Evolutionary conservation across 83 land plant species (phyloP).

Genomic region (Picea abies): DNA sequence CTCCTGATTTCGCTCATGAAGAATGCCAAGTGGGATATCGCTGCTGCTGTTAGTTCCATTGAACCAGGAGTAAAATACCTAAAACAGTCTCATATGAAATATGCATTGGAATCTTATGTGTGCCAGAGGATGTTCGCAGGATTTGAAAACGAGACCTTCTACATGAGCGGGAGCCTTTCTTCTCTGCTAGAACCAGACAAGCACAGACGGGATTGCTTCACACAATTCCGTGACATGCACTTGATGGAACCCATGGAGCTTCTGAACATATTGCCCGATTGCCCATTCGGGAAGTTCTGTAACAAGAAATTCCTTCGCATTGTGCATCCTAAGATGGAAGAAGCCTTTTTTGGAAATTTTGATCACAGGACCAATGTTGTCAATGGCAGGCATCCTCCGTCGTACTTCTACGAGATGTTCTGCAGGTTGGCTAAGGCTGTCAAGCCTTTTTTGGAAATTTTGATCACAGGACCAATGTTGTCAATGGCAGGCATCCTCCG

Average conservation of each 20-base stretch:
- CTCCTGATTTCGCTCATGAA: conserved; percentile 63
- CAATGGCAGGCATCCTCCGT: conserved; percentile 58
- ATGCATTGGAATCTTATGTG: conserved; percentile 64
- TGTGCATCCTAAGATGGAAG: conserved; percentile 76
- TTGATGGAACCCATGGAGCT: conserved; percentile 76
- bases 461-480: conserved; percentile 51
- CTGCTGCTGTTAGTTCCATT: conserved; percentile 60
- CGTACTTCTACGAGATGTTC: conserved; percentile 59
- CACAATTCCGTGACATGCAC: conserved; percentile 67
- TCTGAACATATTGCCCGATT: conserved; percentile 61
- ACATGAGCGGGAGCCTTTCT: conserved; percentile 69
- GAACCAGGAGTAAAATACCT: conserved; percentile 16
- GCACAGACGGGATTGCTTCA: conserved; percentile 57
- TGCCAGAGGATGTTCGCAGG: conserved; percentile 54
- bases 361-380: conserved; percentile 54
- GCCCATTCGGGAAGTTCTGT: conserved; percentile 66
- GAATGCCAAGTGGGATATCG: conserved; percentile 60
- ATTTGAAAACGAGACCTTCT: conserved; percentile 78
- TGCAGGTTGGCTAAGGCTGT: conserved; percentile 70
- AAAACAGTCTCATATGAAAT: conserved; percentile 30
- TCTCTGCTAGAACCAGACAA: conserved; percentile 60
- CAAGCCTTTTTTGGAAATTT: conserved; percentile 53
- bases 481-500: conserved; percentile 57
- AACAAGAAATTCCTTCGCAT: conserved; percentile 56
- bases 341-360: conserved; percentile 54